Evolutionary conservation across 192 early-diverging fungal species (phyloP), one percentile per base, ranked within the genome.

Genomic region (Entomortierella beljakovae): DNA sequence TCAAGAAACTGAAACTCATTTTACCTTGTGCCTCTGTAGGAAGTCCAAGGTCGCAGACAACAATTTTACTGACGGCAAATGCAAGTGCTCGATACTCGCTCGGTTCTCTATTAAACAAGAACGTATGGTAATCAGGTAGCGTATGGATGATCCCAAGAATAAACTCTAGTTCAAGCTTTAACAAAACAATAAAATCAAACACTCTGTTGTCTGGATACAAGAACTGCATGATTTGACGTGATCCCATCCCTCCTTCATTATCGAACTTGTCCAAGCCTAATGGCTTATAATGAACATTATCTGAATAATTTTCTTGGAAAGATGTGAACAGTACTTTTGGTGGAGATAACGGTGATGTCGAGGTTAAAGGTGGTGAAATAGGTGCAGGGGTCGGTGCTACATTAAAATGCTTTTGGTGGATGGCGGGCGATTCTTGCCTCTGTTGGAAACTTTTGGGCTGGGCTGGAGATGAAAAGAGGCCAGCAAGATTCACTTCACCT

Each of bases 81-180:
- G 55, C 70, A 23, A 71, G 54, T 25, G 60, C 40, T 16, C 55
- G 61, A 16, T 48, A 57, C 20, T 71, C 61, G 18, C 6, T 63
- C 9, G 60, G 70, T 13, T 57, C 43, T n/a, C 37, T 52, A 5
- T 55, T 42, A 20, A n/a, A 26, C 8, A 68, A 28, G 11, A 35
- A 37, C 13, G 20, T 33, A 0, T 33, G 20, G 32, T 76, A 54
- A n/a, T 68, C 64, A 3, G 49, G 22, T 0, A 67, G 15, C 1
- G 49, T 32, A 11, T 53, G 50, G 4, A 76, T 28, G 2, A 76
- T 34, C 7, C 55, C 38, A 9, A 61, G 62, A 38, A 63, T 23
- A 57, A 76, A 68, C 18, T 76, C 64, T 18, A 76, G 4, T 31
- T 46, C 48, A 0, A 35, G 52, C 22, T 66, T 61, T 18, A 76